Base-by-base conservation (phyloP, 352 stramenopile species). In the Detonula confervacea region DNA sequence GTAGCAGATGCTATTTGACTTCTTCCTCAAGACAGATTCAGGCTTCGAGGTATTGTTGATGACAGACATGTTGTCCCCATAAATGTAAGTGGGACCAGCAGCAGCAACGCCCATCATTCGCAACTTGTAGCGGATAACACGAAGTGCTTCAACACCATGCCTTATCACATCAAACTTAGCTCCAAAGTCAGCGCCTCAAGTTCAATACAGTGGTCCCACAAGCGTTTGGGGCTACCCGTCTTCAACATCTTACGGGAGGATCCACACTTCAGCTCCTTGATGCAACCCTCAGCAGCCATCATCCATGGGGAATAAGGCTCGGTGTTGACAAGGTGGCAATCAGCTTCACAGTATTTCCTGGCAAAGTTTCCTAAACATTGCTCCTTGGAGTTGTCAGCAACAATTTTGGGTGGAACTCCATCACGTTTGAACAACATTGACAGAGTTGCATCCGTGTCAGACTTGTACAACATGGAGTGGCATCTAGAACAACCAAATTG, bases 1-100 rank as follows among this genome's bases (percentile, higher is more conserved):
- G 29, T 84, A 88, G 12, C 25, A 33, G 29, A 86, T 77, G 6
- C 55, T 12, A 25, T 77, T 59, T 29, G 61, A 60, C 42, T 89
- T 87, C 78, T 87, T 87, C 30, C 77, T 82, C 37, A 89, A 42
- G 18, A 25, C 69, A 11, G 83, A 83, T 30, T 78, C 68, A 16
- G 71, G 70, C 14, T 12, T 0, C 27, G 35, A 44, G 2, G 62
- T 44, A 44, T 77, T 85, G 18, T 73, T 57, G 14, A 73, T 35
- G 29, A 87, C 74, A 12, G 66, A 71, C 35, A 76, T 2, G 35
- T 88, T 86, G 46, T 86, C 70, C 47, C 81, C 74, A 52, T 62
- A 88, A 4, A 88, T 44, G n/a, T 59, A 67, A 6, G 70, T 52
- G 16, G 66, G 52, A 24, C 72, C 71, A 59, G 54, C 37, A 0